Evolutionary conservation across 2,329 filamentous ascomycete species (phyloP), one percentile per base, ranked within the genome.

Genomic region (Clonostachys byssicola): DNA sequence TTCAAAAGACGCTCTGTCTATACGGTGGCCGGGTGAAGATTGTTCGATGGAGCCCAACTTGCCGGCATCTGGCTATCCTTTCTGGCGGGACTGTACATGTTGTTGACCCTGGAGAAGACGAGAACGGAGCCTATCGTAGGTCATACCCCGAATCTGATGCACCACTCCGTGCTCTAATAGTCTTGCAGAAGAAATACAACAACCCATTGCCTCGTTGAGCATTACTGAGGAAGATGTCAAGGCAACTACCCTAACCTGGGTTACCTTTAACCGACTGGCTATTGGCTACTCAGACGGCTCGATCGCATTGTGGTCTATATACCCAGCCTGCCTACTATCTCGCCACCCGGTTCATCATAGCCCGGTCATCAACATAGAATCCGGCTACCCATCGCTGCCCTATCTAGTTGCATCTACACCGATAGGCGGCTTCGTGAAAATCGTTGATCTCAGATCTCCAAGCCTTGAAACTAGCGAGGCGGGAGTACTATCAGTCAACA

Each of bases 211-310:
- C 3, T 65, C 64, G 0, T 64, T 83, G 13, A 64, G 61, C 16
- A 62, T 80, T 6, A 59, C 62, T 0, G 62, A 70, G 13, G 78
- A 82, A 57, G 65, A 73, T 47, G 64, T 65, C 41, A 62, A 70
- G 23, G 73, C 75, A 30, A 80, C 77, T 14, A 71, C 73, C 49
- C 68, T 83, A 45, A 68, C 77, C 12, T 83, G 80, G 80, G 61
- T 74, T 34, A 75, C 72, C 49, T 68, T 71, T 52, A 82, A 82
- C 55, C 73, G 78, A 18, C 61, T 83, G 38, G 75, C 69, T 1
- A 63, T 79, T 33, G 80, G 77, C 43, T 78, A 81, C 56, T 72
- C 70, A 1, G 80, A 83, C 50, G 80, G 80, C 34, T 78, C 74
- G 17, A 64, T 83, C 35, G 69, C 70, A 17, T 63, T 82, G 12